Base-by-base conservation (phyloP, 106 monocot genomes). In the Narthecium ossifragum region DNA sequence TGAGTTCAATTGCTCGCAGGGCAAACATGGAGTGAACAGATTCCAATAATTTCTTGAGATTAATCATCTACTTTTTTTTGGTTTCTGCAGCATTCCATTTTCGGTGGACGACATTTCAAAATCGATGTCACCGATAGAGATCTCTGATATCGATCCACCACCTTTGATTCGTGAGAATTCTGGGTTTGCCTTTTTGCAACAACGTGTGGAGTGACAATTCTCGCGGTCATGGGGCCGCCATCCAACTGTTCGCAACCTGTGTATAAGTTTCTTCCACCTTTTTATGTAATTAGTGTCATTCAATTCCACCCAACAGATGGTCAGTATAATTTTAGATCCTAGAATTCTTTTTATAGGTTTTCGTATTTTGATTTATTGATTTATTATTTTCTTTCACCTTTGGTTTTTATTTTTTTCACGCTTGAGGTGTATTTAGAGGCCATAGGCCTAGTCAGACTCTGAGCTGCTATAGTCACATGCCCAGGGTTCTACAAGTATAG, bases 101-200 rank as follows among this genome's bases (percentile, higher is more conserved):
- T 61, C 80, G 17, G 75, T 71, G 50, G 70, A 80, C 36, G 80
- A 80, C 34, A 61, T 80, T 27, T 70, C 74, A 22, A 80, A 55
- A 33, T 70, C 75, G 34, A 58, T 68, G 33, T 13, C 57, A 32
- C 52, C 61, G 14, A 65, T 77, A 29, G 72, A 82, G 26, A 61
- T 67, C 40, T 59, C 69, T 48, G 77, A 77, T 39, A 46, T 82
- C 10, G 67, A 77, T 32, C 64, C 71, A 22, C 73, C 77, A 15
- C 50, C 64, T 7, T 34, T 73, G 34, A 31, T 82, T 21, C 69
- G 61, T 8, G 51, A 73, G 38, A 73, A 68, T 34, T 55, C 66
- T 41, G 69, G 82, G 34, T 73, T 68, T 65, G 36, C 12, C 5
- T 73, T 73, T 34, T 48, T 69, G 37, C 67, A 41, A 38, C 70